Base-by-base conservation (phyloP, 2,329 filamentous ascomycete genomes). In the Periglandula ipomoeae region DNA sequence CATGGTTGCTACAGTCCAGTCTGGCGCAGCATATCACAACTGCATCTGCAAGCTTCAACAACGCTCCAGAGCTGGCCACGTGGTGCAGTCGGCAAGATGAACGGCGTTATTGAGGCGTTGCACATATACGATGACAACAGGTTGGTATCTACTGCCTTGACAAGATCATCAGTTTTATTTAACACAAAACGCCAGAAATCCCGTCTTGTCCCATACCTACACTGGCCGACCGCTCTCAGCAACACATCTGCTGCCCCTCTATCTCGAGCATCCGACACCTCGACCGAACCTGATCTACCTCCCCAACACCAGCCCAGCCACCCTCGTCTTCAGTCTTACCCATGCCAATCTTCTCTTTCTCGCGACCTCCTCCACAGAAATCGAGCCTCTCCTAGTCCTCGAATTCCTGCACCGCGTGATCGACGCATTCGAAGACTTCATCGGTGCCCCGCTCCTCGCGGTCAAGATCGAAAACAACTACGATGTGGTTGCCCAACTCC, bases 81-180 rank as follows among this genome's bases (percentile, higher is more conserved):
- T 8, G 11, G 41, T 24, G 46, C 45, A 49, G 57, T 55, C 53
- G 53, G 62, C 66, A 82, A 68, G 65, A 91, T 90, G 86, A 87
- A 79, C 72, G 82, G 88, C 71, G 82, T 87, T 64, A 87, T 98
- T 63, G 91, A 97, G 75, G 93, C 91, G 65, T 76, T 98, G 62
- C 91, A 97, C 74, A 89, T 98, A 65, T 96, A 87, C 69, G 90
- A 97, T 79, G 90, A 96, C 74, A 82, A 90, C 70, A 89, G 90
- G 90, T 95, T 72, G 62, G 78, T 46, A 17, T 45, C 17, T 15
- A 32, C 32, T 26, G 20, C 19, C n/a, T 15, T 13, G 17, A n/a
- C 5, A 30, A 22, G 52, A 50, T 47, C 15, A 23, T 38, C 32
- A 27, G 43, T 34, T 45, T 20, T 11, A 42, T 58, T 64, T 66